Base-by-base conservation (phyloP, 2,329 filamentous ascomycete species). In the Whalleya microplaca region DNA sequence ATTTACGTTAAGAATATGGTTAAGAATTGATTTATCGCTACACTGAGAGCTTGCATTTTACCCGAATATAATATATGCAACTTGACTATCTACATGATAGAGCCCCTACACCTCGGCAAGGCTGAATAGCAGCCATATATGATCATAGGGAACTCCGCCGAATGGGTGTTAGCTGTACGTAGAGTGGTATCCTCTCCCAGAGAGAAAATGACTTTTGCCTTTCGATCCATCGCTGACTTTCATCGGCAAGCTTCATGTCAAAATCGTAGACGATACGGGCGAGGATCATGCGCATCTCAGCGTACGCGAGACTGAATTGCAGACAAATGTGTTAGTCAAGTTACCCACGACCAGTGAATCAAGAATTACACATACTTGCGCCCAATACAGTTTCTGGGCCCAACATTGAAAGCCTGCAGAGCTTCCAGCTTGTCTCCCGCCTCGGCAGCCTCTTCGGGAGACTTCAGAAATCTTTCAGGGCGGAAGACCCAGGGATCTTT, bases 201-300 rank as follows among this genome's bases (percentile, higher is more conserved):
- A 75, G 66, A 2, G 67, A 5, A 53, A 68, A 73, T 10, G 68
- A 51, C 45, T 66, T 66, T 53, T 75, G 74, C 12, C 61, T 59
- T 18, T 64, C 53, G 3, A 75, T 71, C 76, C 77, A 78, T 16
- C 69, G 53, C 6, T 61, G 32, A 10, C 69, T 68, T 8, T 71
- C 70, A 3, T 71, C 62, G 2, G 60, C 64, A 5, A 79, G 65
- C 42, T 71, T 64, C 45, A 80, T 58, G 45, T 82, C 78, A 53
- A 82, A 82, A 19, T 75, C 72, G 53, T 69, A 80, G 1, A 82
- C 59, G 5, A 83, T 51, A 8, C 75, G 73, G 1, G 76, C 72
- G 1, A 81, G 56, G 9, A 80, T 75, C 2, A 81, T 58, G 1
- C 79, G 75, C 75, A 82, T 77, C 62, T 83, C 79, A 2, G 73